Conservation (phyloP, 257 asterid genomes). For the Dorcoceras hygrometricum region DNA sequence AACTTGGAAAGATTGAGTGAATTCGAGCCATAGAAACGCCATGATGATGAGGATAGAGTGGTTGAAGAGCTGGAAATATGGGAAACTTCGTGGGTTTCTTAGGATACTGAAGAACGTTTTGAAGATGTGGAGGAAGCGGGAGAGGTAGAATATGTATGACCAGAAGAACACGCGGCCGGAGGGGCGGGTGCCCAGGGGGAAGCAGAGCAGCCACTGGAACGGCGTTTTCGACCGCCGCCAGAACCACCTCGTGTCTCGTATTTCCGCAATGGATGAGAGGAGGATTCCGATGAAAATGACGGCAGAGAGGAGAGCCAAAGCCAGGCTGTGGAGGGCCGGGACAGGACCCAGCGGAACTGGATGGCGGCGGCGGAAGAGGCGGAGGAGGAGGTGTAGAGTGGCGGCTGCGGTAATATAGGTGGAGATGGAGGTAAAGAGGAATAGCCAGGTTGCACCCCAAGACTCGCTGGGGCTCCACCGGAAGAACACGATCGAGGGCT, state of each 20-base stretch:
- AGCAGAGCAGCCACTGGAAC: conserved; percentile 76
- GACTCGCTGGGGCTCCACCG: conserved; percentile 65
- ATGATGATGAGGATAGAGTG: conserved; percentile 49
- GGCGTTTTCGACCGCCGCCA: conserved; percentile 72
- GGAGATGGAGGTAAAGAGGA: conserved; percentile 58
- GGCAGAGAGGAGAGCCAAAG: conserved; percentile 46
- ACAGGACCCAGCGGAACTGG: conserved; percentile 56
- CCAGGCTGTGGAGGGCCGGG: conserved; percentile 68
- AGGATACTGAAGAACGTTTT: conserved; percentile 43
- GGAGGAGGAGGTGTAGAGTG: conserved; percentile 58
- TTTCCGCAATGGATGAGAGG: conserved; percentile 65
- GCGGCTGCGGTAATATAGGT: conserved; percentile 42
- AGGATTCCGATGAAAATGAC: conserved; percentile 53
- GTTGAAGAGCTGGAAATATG: conserved; percentile 41
- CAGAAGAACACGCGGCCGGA: conserved; percentile 83
- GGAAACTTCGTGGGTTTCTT: conserved; percentile 29
- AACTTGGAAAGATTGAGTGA: conserved; percentile 73
- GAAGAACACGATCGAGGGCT: conserved; percentile 49
- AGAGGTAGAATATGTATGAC: conserved; percentile 72
- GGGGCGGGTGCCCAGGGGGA: conserved; percentile 84
- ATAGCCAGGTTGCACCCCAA: conserved; percentile 74
- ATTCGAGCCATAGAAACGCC: conserved; percentile 77
- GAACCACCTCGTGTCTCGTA: conserved; percentile 73
- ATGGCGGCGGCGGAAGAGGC: conserved; percentile 44
- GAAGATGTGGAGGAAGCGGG: conserved; percentile 55